A percentile compares a stretch with the other conserved stretches of the same genome.
Evolutionary conservation across 305 asterid species (phyloP).

Genomic region (Ilex paraguariensis): DNA sequence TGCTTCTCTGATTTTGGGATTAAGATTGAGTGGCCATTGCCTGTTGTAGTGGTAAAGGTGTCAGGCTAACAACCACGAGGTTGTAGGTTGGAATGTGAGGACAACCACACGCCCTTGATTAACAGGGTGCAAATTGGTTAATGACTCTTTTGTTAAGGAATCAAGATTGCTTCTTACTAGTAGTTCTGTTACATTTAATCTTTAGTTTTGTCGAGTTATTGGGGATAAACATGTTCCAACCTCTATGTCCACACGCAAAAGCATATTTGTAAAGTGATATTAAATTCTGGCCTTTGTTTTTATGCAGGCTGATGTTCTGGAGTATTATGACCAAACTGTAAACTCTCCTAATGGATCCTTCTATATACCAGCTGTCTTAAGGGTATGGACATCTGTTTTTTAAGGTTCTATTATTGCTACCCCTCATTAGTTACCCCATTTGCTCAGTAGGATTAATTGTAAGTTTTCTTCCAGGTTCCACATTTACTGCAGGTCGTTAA

Average conservation of each 20-base stretch:
- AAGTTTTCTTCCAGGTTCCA: too few species aligned
- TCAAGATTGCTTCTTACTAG: background rate
- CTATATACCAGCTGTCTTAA: slow-evolving; percentile 90
- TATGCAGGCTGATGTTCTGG: slow-evolving; percentile 93
- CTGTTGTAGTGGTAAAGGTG: background rate
- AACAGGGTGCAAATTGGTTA: background rate
- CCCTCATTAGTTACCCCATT: too few species aligned
- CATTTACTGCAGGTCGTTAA: too few species aligned
- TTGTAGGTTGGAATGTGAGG: too few species aligned
- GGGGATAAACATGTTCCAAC: background rate
- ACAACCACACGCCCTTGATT: too few species aligned
- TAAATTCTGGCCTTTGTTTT: slow-evolving; percentile 10
- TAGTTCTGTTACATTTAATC: too few species aligned
- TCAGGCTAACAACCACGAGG: too few species aligned
- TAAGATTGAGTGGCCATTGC: background rate
- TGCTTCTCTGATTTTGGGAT: background rate
- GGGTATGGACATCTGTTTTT: slow-evolving; percentile 44
- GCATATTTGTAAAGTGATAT: background rate
- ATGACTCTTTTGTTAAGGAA: background rate
- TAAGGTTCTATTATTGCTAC: too few species aligned
- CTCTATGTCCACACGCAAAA: background rate
- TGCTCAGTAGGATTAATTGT: too few species aligned
- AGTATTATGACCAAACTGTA: slow-evolving; percentile 86
- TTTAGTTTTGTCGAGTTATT: too few species aligned
- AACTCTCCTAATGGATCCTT: slow-evolving; percentile 85